Conservation (phyloP, 1,139 yeast genomes). For the Sugiyamaella xylanicola region DNA sequence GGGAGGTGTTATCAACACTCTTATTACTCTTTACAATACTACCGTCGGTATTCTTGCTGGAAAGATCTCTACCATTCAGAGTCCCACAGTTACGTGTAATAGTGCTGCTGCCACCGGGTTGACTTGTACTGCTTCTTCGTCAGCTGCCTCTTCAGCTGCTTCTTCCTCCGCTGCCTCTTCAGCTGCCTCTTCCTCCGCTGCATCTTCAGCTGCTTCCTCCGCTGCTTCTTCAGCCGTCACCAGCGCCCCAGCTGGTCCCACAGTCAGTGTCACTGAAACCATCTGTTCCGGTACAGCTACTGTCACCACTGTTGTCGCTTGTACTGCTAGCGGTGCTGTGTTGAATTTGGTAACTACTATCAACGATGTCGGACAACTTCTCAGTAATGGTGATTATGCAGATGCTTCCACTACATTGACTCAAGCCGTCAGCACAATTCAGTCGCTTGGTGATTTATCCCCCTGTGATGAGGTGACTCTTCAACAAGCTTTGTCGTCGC, state of each 20-base stretch:
- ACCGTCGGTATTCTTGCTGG: constrained; percentile 5
- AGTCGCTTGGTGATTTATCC: not conserved
- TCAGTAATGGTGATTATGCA: not conserved
- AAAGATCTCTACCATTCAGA: not conserved
- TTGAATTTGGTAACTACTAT: not conserved
- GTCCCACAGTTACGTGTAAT: not conserved
- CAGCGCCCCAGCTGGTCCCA: not conserved
- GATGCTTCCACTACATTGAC: not conserved
- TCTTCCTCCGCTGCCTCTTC: not conserved
- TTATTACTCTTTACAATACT: not conserved
- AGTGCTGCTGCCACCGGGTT: not conserved
- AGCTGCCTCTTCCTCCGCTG: not conserved
- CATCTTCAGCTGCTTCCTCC: not conserved
- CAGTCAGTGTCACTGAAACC: not conserved
- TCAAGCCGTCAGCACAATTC: not conserved
- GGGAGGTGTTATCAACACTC: not conserved
- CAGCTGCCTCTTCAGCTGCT: not conserved
- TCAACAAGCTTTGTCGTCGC: not conserved
- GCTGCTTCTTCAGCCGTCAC: not conserved
- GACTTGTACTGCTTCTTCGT: constrained; percentile 7
- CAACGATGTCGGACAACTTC: not conserved
- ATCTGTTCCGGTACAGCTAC: not conserved
- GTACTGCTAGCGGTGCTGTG: constrained; percentile 1
- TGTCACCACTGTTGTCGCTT: not conserved
- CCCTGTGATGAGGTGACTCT: not conserved